These are phyloP conservation scores for Flaveria floridana DNA, from an alignment of 140 eudicot genomes.

Conservation along the genomic window DNA sequence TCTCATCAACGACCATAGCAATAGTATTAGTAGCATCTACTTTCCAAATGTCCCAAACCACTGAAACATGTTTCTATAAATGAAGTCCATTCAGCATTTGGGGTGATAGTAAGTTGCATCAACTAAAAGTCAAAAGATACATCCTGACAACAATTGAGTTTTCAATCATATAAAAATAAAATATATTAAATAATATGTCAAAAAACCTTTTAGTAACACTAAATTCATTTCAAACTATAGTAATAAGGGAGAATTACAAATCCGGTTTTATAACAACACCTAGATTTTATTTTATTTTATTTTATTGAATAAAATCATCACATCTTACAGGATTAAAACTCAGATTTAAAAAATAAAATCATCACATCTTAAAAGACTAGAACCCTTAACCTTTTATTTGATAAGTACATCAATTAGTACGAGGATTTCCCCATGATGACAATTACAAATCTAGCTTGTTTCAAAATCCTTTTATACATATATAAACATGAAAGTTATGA, in stretches of 20 bases:
- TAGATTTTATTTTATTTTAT: no score
- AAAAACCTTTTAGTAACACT: background rate
- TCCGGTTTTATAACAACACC: no score
- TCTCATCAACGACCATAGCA: constrained; percentile 11
- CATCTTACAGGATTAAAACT: no score
- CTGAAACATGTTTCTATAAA: constrained; percentile 15
- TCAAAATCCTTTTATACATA: no score
- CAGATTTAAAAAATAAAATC: no score
- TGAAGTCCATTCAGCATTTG: constrained; percentile 22
- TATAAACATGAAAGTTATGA: no score
- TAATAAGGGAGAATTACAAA: background rate
- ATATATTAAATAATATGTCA: background rate
- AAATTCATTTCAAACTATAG: background rate
- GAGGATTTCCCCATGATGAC: no score
- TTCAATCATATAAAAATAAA: background rate
- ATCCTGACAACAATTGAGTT: background rate
- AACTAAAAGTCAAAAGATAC: constrained; percentile 2
- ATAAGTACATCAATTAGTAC: no score
- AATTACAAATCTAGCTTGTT: no score
- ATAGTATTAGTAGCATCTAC: background rate
- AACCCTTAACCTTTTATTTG: no score
- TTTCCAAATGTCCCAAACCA: constrained; percentile 17
- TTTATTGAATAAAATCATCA: no score
- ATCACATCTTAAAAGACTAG: no score
- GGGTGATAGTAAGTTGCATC: background rate